Conservation (phyloP, 495 filamentous ascomycete species). For the Cercophora scortea region DNA sequence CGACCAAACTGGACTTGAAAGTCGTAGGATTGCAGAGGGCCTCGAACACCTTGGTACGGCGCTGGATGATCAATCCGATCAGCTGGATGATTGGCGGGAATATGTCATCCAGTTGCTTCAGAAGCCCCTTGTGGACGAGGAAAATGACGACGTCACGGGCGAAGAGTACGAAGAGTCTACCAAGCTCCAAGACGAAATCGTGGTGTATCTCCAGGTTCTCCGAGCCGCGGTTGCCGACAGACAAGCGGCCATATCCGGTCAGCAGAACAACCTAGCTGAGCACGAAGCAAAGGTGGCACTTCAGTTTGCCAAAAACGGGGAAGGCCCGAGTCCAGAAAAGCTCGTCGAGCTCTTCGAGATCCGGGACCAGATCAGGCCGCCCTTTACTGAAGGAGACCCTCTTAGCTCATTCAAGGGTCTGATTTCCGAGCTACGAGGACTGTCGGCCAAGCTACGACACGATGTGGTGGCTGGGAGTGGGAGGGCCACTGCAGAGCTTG, state of each 20-base stretch:
- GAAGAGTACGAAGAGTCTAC: constrained; percentile 86
- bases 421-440: constrained; percentile 57
- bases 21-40: constrained; percentile 16
- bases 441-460: constrained; percentile 55
- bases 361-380: constrained; percentile 51
- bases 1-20: constrained; percentile 27
- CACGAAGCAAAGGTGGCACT: constrained; percentile 59
- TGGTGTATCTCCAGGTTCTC: constrained; percentile 73
- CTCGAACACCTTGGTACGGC: constrained; percentile 35
- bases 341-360: constrained; percentile 52
- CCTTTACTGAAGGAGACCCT: constrained; percentile 29
- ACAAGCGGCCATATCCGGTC: constrained; percentile 63
- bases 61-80: constrained; percentile 61
- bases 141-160: constrained; percentile 67
- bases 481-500: constrained; percentile 58
- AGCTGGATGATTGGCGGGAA: constrained; percentile 66
- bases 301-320: constrained; percentile 48
- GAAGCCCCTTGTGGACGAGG: constrained; percentile 74
- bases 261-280: constrained; percentile 69
- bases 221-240: constrained; percentile 71
- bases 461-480: constrained; percentile 50
- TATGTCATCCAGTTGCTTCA: constrained; percentile 61
- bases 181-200: constrained; percentile 72
- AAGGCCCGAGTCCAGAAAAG: constrained; percentile 66
- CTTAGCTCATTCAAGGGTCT: constrained; percentile 58